A percentile compares a stretch with the other conserved stretches of the same genome.
Conservation (phyloP, 2,329 filamentous ascomycete genomes). For the Cordyceps farinosa region DNA sequence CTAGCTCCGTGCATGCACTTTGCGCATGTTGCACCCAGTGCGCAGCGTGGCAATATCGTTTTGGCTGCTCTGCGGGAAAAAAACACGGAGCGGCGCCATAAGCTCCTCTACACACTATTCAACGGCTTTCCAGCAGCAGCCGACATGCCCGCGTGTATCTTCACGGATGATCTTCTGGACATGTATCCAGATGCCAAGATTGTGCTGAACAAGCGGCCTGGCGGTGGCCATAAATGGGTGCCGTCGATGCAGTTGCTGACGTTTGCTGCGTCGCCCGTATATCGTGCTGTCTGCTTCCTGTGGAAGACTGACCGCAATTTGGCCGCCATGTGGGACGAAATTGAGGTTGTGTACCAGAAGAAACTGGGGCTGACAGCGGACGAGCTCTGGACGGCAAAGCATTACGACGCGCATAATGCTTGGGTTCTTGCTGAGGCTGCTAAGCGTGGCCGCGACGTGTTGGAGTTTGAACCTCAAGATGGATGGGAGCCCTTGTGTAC, state of each 20-base stretch:
- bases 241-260: slow-evolving; percentile 26
- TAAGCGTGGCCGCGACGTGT: slow-evolving; percentile 27
- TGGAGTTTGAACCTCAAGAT: slow-evolving; percentile 31
- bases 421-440: slow-evolving; percentile 29
- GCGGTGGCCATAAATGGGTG: slow-evolving; percentile 26
- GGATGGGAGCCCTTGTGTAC: slow-evolving; percentile 43
- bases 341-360: slow-evolving; percentile 20
- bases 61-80: slow-evolving; percentile 28
- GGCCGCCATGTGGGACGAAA: slow-evolving; percentile 24
- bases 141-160: slow-evolving; percentile 32
- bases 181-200: slow-evolving; percentile 34
- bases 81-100: slow-evolving; percentile 26
- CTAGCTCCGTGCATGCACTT: slow-evolving; percentile 33
- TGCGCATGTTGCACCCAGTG: slow-evolving; percentile 28
- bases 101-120: slow-evolving; percentile 30
- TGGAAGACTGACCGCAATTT: slow-evolving; percentile 26
- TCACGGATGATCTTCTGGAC: slow-evolving; percentile 37
- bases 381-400: slow-evolving; percentile 14
- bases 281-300: slow-evolving; percentile 25
- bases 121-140: slow-evolving; percentile 29
- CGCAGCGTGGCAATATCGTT: slow-evolving; percentile 25
- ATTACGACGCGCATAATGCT: slow-evolving; percentile 25
- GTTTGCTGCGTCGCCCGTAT: slow-evolving; percentile 30
- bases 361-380: slow-evolving; percentile 17
- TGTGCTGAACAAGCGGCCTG: slow-evolving; percentile 31